Percentiles rank a stretch among this genome's conserved stretches.
Conservation (phyloP, 2,329 filamentous ascomycete species). For the Fusarium xyrophilum region DNA sequence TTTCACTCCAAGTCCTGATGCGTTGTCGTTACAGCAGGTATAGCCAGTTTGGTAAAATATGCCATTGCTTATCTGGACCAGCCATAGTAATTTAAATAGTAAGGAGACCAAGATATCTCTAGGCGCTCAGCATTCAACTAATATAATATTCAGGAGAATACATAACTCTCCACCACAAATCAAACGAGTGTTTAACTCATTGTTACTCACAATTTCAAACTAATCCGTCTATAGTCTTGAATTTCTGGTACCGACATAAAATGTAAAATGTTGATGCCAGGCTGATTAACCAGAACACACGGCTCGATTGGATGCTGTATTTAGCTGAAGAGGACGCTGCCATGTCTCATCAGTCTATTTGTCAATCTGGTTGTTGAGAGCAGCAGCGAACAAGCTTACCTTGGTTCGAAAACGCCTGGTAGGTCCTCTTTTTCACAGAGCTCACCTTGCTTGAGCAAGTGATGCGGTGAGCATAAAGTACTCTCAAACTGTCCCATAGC, state of each 20-base stretch:
- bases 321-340: background rate
- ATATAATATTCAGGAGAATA: background rate
- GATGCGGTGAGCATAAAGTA: too few relatives aligned
- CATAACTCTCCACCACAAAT: background rate
- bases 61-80: background rate
- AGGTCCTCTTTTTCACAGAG: background rate
- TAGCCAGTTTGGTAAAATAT: background rate
- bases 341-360: background rate
- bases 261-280: background rate
- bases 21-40: background rate
- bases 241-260: background rate
- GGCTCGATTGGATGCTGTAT: background rate
- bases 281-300: background rate
- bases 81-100: background rate
- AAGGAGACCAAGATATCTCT: background rate
- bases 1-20: background rate
- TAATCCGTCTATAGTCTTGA: background rate
- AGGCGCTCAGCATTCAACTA: background rate
- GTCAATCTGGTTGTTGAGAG: background rate
- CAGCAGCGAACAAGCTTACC: background rate
- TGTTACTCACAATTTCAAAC: background rate
- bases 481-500: background rate
- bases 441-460: background rate
- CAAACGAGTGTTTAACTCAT: background rate
- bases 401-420: background rate